Evolutionary conservation across 2,329 filamentous ascomycete genomes (phyloP), one percentile per base, ranked within the genome.

Genomic region (Geosmithia flava): DNA sequence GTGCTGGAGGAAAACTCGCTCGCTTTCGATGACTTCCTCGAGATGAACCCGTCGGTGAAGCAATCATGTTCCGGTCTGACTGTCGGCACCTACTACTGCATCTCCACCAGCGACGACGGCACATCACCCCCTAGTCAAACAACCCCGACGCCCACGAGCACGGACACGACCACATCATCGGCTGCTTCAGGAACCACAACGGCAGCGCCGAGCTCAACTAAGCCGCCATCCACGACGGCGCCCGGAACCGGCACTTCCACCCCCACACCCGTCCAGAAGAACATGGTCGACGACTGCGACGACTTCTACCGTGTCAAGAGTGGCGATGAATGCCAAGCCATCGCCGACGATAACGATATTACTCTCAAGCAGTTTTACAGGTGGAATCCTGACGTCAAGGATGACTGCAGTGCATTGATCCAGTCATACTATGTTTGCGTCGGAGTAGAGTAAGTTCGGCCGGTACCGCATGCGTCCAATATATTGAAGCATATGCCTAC

Each of bases 401-500:
- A 13, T 6, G 45, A 30, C 45, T 46, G 45, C 45, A 10, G 7
- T 19, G 30, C 10, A 13, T 85, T 51, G 7, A n/a, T 43, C 8
- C 7, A 10, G 8, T 8, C 10, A 10, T 43, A n/a, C 19, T 43
- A 43, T 20, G 41, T 43, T 17, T 43, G 41, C 17, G 41, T 43
- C 8, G 41, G 41, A 7, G 41, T 43, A 8, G 33, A 39, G n/a
- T n/a, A n/a, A n/a, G n/a, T n/a, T n/a, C n/a, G n/a, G n/a, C n/a
- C n/a, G n/a, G n/a, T n/a, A n/a, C n/a, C n/a, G n/a, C n/a, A n/a
- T n/a, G n/a, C n/a, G n/a, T n/a, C n/a, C n/a, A n/a, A n/a, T n/a
- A n/a, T n/a, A n/a, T n/a, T n/a, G n/a, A n/a, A n/a, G n/a, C n/a
- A n/a, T n/a, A n/a, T n/a, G n/a, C n/a, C n/a, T n/a, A n/a, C n/a